A percentile compares a stretch with the other conserved stretches of the same genome.
Evolutionary conservation across 352 stramenopile genomes (phyloP).

Genomic region (Phytopythium oedochilum): DNA sequence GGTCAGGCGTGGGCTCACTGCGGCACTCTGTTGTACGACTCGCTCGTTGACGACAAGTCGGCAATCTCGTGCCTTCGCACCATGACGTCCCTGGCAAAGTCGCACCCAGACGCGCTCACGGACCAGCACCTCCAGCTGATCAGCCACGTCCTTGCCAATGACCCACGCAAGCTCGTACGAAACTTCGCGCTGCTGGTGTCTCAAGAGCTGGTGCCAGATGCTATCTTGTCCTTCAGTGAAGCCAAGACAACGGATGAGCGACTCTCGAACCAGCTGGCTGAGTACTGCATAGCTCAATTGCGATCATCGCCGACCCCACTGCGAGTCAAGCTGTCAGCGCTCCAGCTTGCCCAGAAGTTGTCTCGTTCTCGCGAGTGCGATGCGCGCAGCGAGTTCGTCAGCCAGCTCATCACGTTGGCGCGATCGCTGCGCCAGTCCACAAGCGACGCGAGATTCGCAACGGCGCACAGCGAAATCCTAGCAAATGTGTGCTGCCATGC

Average conservation of each 20-base stretch:
- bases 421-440: conserved; percentile 6
- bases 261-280: conserved; percentile 8
- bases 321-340: conserved; percentile 26
- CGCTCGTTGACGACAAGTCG: conserved; percentile 23
- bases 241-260: conserved; percentile 6
- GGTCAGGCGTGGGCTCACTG: conserved; percentile 35
- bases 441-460: conserved; percentile 20
- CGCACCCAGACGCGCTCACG: conserved; percentile 13
- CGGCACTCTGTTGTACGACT: conserved; percentile 29
- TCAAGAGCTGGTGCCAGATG: conserved; percentile 16
- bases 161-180: conserved; percentile 20
- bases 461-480: conserved; percentile 18
- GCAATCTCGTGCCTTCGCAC: conserved; percentile 21
- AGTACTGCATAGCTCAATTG: background rate
- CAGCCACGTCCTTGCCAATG: conserved; percentile 22
- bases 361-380: background rate
- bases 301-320: background rate
- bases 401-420: background rate
- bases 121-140: conserved; percentile 25
- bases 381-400: background rate
- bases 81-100: conserved; percentile 25
- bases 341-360: conserved; percentile 26
- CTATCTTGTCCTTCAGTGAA: background rate
- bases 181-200: conserved; percentile 28
- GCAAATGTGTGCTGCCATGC: conserved; percentile 16